Evolutionary conservation across 2,329 filamentous ascomycete genomes (phyloP).

Genomic region (Shiraia sp.): DNA sequence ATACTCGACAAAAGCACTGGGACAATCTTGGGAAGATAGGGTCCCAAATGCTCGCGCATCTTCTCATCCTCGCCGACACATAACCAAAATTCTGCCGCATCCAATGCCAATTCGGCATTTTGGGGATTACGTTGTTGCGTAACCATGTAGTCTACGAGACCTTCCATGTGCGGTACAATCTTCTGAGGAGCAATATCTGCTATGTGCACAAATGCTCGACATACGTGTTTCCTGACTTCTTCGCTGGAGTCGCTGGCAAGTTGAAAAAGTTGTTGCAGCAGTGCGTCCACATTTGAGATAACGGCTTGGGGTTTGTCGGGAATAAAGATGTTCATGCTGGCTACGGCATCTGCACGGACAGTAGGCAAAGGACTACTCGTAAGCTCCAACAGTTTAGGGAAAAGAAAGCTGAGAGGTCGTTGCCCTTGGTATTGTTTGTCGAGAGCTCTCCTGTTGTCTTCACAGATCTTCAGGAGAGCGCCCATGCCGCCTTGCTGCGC

Average conservation of each 20-base stretch:
- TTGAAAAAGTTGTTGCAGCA: conserved; percentile 81
- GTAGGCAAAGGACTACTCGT: conserved; percentile 75
- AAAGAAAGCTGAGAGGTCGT: conserved; percentile 81
- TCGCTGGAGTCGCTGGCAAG: conserved; percentile 75
- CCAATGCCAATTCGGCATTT: conserved; percentile 87
- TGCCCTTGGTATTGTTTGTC: conserved; percentile 88
- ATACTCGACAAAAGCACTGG: conserved; percentile 91
- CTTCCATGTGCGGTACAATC: conserved; percentile 82
- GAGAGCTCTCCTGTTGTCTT: conserved; percentile 87
- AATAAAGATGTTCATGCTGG: conserved; percentile 89
- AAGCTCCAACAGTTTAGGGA: conserved; percentile 88
- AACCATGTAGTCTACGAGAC: conserved; percentile 91
- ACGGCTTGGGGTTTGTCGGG: conserved; percentile 82
- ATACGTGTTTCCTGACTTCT: conserved; percentile 90
- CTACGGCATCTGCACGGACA: conserved; percentile 78
- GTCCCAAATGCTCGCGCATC: conserved; percentile 74
- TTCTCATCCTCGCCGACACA: conserved; percentile 86
- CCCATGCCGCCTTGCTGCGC: conserved; percentile 93
- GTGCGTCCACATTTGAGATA: conserved; percentile 75
- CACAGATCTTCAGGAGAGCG: conserved; percentile 91
- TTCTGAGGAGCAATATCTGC: conserved; percentile 90
- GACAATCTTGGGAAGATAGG: conserved; percentile 81
- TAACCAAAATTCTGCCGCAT: conserved; percentile 97
- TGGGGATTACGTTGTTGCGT: conserved; percentile 79
- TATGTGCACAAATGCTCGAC: conserved; percentile 87